Conservation (phyloP, 495 filamentous ascomycete species). For the Opeltia flavorubescens region DNA sequence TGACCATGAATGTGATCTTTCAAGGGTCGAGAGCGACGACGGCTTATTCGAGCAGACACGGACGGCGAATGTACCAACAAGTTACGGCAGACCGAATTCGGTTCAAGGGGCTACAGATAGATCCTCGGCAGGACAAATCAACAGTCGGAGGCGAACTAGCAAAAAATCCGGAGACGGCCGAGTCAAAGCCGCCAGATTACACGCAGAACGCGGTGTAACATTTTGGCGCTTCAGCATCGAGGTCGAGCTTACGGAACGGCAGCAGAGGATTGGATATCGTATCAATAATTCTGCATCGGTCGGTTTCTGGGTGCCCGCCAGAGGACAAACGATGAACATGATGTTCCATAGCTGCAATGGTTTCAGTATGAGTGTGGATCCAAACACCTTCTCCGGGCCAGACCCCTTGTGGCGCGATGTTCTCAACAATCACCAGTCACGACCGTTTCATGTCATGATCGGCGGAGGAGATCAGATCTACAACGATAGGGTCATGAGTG, state of each 20-base stretch:
- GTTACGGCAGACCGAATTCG: slow-evolving; percentile 24
- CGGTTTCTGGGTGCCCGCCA: slow-evolving; percentile 88
- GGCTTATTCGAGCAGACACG: slow-evolving; percentile 58
- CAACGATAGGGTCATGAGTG: slow-evolving; percentile 66
- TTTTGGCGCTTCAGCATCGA: slow-evolving; percentile 97
- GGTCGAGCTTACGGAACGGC: slow-evolving; percentile 61
- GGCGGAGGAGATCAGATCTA: slow-evolving; percentile 96
- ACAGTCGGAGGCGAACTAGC: slow-evolving; percentile 36
- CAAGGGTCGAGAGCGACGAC: slow-evolving; percentile 57
- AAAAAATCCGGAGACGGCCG: slow-evolving; percentile 67
- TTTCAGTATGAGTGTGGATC: slow-evolving; percentile 67
- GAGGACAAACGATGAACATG: slow-evolving; percentile 83
- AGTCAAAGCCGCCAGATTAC: slow-evolving; percentile 65
- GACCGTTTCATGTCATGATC: slow-evolving; percentile 96
- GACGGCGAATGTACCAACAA: slow-evolving; percentile 25
- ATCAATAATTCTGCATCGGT: slow-evolving; percentile 85
- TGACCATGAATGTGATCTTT: slow-evolving; percentile 60
- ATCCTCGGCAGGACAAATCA: slow-evolving; percentile 19
- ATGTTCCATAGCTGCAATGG: slow-evolving; percentile 98
- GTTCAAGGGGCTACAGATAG: slow-evolving; percentile 30
- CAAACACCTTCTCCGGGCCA: slow-evolving; percentile 69
- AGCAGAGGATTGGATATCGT: slow-evolving; percentile 82
- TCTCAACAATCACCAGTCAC: slow-evolving; percentile 79
- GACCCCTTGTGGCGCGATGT: slow-evolving; percentile 97
- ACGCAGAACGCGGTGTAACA: slow-evolving; percentile 74